Conservation (phyloP, 495 filamentous ascomycete species). For the Aspergillus steynii region DNA sequence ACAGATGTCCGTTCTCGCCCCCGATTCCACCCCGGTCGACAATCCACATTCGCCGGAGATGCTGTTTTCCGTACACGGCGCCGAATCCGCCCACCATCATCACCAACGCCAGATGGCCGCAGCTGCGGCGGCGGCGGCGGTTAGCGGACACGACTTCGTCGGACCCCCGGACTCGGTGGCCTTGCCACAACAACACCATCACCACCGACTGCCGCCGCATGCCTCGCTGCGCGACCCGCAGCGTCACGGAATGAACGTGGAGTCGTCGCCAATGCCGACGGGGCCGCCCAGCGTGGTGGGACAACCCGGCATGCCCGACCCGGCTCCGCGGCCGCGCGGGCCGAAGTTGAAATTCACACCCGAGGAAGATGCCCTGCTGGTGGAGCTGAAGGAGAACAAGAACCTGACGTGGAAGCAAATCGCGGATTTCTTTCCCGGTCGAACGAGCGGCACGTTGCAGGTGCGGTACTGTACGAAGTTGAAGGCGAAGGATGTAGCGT, state of each 20-base stretch:
- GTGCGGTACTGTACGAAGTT: constrained; percentile 93
- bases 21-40: constrained; percentile 24
- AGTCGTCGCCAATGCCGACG: constrained; percentile 30
- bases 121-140: background rate
- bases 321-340: constrained; percentile 71
- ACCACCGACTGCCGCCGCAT: constrained; percentile 70
- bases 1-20: constrained; percentile 32
- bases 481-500: constrained; percentile 87
- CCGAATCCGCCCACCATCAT: constrained; percentile 20
- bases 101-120: background rate
- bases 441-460: constrained; percentile 84
- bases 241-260: constrained; percentile 26
- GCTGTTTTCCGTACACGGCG: constrained; percentile 31
- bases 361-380: constrained; percentile 80
- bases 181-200: constrained; percentile 62
- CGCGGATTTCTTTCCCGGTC: constrained; percentile 87
- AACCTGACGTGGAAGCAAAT: constrained; percentile 95
- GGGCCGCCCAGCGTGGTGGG: constrained; percentile 72
- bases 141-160: constrained; percentile 27
- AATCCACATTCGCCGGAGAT: constrained; percentile 35
- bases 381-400: constrained; percentile 90
- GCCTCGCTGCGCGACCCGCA: constrained; percentile 41
- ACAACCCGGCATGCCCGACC: constrained; percentile 77
- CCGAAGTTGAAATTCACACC: constrained; percentile 89
- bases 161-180: constrained; percentile 23